These are phyloP conservation scores for Penicillium manginii DNA, from an alignment of 495 filamentous ascomycete species.

Conservation along the genomic window DNA sequence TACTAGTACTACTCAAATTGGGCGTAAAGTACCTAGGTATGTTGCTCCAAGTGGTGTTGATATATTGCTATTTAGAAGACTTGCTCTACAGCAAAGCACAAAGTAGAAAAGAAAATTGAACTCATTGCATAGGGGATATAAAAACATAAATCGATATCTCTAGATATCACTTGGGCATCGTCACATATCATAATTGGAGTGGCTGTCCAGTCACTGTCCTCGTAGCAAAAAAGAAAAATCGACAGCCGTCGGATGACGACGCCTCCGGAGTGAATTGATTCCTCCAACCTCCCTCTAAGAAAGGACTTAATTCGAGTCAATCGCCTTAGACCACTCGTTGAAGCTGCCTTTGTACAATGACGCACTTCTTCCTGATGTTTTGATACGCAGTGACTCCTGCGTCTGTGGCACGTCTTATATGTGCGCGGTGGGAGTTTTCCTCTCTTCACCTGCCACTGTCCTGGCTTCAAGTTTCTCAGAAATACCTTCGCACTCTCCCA, in stretches of 20 bases:
- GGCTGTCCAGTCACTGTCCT: not conserved
- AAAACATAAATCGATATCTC: not conserved
- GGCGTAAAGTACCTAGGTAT: too few relatives aligned
- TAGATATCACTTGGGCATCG: constrained; percentile 2
- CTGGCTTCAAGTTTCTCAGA: constrained; percentile 21
- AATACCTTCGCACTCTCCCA: constrained; percentile 28
- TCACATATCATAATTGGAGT: constrained; percentile 7
- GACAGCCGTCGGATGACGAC: too few relatives aligned
- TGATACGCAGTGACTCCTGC: not conserved
- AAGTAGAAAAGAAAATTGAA: not conserved
- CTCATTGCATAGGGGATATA: constrained; percentile 1
- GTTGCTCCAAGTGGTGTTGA: not conserved
- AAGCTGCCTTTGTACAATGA: not conserved
- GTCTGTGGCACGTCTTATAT: constrained; percentile 5
- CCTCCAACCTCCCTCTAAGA: too few relatives aligned
- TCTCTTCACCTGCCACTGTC: constrained; percentile 19
- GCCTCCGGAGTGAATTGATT: too few relatives aligned
- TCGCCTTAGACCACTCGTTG: not conserved
- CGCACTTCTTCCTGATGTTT: too few relatives aligned
- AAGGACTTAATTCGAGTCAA: too few relatives aligned
- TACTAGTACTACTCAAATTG: too few relatives aligned
- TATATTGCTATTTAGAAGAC: not conserved
- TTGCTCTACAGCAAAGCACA: not conserved
- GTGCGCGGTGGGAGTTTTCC: not conserved
- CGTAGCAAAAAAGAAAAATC: too few relatives aligned